These are phyloP conservation scores for Alternaria triticina DNA, from an alignment of 2,329 filamentous ascomycete species.

Conservation along the genomic window DNA sequence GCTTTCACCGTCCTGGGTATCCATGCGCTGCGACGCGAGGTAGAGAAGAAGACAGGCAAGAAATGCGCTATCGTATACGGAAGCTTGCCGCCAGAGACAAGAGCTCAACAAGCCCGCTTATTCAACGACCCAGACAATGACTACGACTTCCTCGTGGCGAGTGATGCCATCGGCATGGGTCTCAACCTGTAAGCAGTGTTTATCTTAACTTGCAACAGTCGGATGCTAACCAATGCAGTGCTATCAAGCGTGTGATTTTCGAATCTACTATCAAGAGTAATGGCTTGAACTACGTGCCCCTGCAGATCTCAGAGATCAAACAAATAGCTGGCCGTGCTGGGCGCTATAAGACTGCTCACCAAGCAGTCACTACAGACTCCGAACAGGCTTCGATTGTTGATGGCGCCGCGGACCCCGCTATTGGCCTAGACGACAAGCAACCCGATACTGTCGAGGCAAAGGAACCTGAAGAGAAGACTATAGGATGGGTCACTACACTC, in stretches of 20 bases:
- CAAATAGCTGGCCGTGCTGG: slow-evolving; percentile 95
- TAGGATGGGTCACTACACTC: slow-evolving; percentile 81
- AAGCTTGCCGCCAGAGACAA: slow-evolving; percentile 86
- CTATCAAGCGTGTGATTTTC: slow-evolving; percentile 88
- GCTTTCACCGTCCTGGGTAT: slow-evolving; percentile 83
- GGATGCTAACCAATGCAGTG: slow-evolving; percentile 51
- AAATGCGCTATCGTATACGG: slow-evolving; percentile 95
- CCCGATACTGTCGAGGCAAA: not conserved
- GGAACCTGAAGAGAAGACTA: slow-evolving; percentile 28
- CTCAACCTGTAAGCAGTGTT: slow-evolving; percentile 74
- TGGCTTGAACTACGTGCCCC: slow-evolving; percentile 61
- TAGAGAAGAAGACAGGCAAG: slow-evolving; percentile 76
- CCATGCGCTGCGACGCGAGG: slow-evolving; percentile 77
- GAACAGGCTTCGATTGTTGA: slow-evolving; percentile 8
- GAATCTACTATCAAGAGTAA: slow-evolving; percentile 78
- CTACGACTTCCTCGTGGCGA: slow-evolving; percentile 92
- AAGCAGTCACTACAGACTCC: slow-evolving; percentile 52
- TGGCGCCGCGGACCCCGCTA: slow-evolving; percentile 13
- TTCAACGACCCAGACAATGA: slow-evolving; percentile 97
- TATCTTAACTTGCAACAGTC: not conserved
- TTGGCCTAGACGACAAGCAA: slow-evolving; percentile 27
- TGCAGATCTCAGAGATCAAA: slow-evolving; percentile 81
- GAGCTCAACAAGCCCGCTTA: slow-evolving; percentile 85
- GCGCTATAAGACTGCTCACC: slow-evolving; percentile 75
- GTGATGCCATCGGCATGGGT: slow-evolving; percentile 97